A percentile compares a stretch with the other conserved stretches of the same genome.
These are phyloP conservation scores for Stephania yunnanensis DNA, from an alignment of 164 flowering plant genomes.

Conservation along the genomic window DNA sequence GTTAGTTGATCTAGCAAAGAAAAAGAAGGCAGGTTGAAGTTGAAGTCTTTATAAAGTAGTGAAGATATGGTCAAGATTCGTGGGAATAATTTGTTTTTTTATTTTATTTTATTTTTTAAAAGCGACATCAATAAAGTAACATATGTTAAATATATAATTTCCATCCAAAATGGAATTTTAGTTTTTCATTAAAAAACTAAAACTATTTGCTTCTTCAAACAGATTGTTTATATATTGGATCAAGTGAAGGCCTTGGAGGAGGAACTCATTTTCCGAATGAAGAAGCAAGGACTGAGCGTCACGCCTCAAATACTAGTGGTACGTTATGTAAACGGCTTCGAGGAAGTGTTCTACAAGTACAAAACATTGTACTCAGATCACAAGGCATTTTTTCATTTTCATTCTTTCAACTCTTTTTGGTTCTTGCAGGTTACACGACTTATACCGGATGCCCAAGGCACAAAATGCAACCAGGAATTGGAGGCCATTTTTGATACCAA, in stretches of 20 bases:
- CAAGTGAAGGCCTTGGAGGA: constrained; percentile 93
- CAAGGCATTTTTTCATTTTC: background rate
- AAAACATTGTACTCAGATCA: background rate
- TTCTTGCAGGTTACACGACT: constrained; percentile 66
- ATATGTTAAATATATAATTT: too few relatives aligned
- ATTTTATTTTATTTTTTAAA: too few relatives aligned
- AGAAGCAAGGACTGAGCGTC: constrained; percentile 67
- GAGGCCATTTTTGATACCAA: constrained; percentile 64
- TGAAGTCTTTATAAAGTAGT: too few relatives aligned
- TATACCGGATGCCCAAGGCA: constrained; percentile 86
- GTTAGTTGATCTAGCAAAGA: too few relatives aligned
- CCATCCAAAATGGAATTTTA: too few relatives aligned
- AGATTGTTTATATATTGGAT: constrained; percentile 96
- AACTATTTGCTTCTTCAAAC: constrained; percentile 1
- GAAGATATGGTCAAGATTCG: too few relatives aligned
- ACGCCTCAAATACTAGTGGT: constrained; percentile 94
- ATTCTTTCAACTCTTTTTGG: too few relatives aligned
- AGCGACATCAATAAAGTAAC: too few relatives aligned
- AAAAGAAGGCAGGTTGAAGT: too few relatives aligned
- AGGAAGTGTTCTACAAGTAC: background rate
- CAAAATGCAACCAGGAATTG: constrained; percentile 77
- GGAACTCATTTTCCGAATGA: constrained; percentile 66
- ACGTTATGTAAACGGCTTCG: constrained; percentile 13
- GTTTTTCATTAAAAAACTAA: background rate
- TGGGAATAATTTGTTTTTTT: too few relatives aligned